Percentiles rank a stretch among this genome's conserved stretches.
phyloP scores from a whole-genome alignment of 305 asterid genomes.

The Withania somnifera region DNA sequence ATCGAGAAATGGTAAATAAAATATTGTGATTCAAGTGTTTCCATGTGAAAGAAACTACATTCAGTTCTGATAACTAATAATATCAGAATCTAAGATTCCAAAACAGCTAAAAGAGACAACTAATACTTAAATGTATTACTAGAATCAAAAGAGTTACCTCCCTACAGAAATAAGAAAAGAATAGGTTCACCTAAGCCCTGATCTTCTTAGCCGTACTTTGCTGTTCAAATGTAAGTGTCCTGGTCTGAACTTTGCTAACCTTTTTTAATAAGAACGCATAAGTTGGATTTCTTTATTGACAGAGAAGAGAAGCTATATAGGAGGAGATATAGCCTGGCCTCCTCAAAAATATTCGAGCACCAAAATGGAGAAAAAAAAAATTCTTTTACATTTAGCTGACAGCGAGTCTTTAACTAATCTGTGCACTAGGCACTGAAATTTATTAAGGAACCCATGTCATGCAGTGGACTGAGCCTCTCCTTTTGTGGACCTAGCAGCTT shows the following conservation, averaged over 20 bases:
- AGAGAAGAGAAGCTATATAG: background rate
- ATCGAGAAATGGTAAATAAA: slow-evolving; percentile 18
- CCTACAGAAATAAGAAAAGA: background rate
- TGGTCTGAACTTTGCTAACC: background rate
- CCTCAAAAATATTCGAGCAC: background rate
- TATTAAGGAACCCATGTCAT: background rate
- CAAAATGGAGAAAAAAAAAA: background rate
- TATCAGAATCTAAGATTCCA: background rate
- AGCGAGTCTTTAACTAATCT: background rate
- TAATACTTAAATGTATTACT: background rate
- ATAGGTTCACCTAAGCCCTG: background rate
- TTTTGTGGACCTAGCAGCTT: background rate
- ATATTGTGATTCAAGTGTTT: background rate
- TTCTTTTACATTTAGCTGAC: background rate
- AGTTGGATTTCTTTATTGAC: background rate
- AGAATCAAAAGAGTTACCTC: background rate
- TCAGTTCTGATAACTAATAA: background rate
- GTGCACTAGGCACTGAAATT: background rate
- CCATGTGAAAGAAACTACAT: background rate
- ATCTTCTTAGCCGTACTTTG: background rate
- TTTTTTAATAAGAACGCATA: background rate
- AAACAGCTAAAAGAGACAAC: background rate
- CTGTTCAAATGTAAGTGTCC: background rate
- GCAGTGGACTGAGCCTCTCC: background rate
- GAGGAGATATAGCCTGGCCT: background rate